A percentile compares a stretch with the other conserved stretches of the same genome.
phyloP scores from a whole-genome alignment of 345 rosid species.

The Citrus glauca region DNA sequence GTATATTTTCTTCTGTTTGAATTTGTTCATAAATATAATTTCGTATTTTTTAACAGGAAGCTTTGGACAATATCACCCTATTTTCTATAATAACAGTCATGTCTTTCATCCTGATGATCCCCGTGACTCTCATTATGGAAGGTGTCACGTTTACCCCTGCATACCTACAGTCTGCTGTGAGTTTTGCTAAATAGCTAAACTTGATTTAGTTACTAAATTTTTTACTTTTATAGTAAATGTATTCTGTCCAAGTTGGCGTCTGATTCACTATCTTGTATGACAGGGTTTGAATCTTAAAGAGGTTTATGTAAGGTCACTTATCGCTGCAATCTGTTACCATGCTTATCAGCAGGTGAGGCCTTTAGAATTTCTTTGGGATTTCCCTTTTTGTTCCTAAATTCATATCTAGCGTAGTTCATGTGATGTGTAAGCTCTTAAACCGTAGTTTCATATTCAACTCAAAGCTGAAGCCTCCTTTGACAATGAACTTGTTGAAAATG shows the following conservation, averaged over 20 bases:
- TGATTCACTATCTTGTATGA: conserved; percentile 21
- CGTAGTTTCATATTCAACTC: neutral
- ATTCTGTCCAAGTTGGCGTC: conserved; percentile 4
- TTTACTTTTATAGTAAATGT: neutral
- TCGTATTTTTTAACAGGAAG: conserved; percentile 49
- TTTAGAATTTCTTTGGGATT: neutral
- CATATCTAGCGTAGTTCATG: neutral
- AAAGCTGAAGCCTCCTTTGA: neutral
- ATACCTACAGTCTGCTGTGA: conserved; percentile 75
- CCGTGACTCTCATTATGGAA: conserved; percentile 73
- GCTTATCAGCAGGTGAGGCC: conserved; percentile 91
- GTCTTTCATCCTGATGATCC: conserved; percentile 84
- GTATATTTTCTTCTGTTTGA: neutral
- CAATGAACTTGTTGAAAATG: neutral
- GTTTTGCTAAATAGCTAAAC: conserved; percentile 26
- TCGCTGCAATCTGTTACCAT: conserved; percentile 92
- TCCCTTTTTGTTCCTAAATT: neutral
- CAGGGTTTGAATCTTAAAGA: conserved; percentile 79
- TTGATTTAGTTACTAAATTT: neutral
- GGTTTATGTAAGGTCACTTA: conserved; percentile 53
- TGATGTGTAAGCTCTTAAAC: neutral
- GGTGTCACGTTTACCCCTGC: conserved; percentile 92
- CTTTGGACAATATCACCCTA: conserved; percentile 94
- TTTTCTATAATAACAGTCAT: conserved; percentile 96
- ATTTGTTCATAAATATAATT: neutral